Conservation (phyloP, 2,329 filamentous ascomycete species). For the Diaporthe sp. region DNA sequence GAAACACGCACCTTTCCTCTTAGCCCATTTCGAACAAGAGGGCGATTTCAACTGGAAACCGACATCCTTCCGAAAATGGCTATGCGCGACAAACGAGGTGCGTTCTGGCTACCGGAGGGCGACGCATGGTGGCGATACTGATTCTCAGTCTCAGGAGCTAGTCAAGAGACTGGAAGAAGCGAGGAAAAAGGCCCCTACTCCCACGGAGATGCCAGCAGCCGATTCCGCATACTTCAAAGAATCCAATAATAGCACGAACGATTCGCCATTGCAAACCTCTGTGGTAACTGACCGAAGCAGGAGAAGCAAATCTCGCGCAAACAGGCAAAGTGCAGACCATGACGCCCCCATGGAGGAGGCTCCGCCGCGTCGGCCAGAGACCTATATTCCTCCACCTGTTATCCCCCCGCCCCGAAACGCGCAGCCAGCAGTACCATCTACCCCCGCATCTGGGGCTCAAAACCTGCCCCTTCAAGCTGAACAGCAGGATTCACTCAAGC, state of each 20-base stretch:
- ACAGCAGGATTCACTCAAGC: constrained; percentile 31
- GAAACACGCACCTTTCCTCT: constrained; percentile 62
- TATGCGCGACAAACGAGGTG: constrained; percentile 45
- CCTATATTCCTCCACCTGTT: constrained; percentile 24
- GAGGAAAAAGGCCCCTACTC: no score
- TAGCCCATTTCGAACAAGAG: constrained; percentile 61
- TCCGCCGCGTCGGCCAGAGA: constrained; percentile 36
- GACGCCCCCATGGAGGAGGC: constrained; percentile 44
- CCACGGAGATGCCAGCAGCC: constrained; percentile 31
- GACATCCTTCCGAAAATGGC: constrained; percentile 61
- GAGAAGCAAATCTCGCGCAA: constrained; percentile 39
- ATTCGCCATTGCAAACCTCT: constrained; percentile 29
- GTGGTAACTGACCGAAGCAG: constrained; percentile 33
- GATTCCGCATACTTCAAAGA: constrained; percentile 34
- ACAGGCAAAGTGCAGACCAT: constrained; percentile 38
- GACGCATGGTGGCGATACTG: constrained; percentile 1
- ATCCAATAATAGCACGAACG: constrained; percentile 31
- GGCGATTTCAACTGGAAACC: constrained; percentile 52
- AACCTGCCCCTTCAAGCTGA: constrained; percentile 3
- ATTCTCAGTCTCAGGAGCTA: constrained; percentile 37
- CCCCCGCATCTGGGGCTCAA: background rate
- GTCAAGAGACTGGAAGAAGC: constrained; percentile 26
- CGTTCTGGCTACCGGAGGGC: background rate
- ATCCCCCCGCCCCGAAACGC: background rate
- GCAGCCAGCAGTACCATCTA: background rate